These are phyloP conservation scores for Dimargaris cristalligena DNA, from an alignment of 192 early-diverging fungal species.

Conservation along the genomic window DNA sequence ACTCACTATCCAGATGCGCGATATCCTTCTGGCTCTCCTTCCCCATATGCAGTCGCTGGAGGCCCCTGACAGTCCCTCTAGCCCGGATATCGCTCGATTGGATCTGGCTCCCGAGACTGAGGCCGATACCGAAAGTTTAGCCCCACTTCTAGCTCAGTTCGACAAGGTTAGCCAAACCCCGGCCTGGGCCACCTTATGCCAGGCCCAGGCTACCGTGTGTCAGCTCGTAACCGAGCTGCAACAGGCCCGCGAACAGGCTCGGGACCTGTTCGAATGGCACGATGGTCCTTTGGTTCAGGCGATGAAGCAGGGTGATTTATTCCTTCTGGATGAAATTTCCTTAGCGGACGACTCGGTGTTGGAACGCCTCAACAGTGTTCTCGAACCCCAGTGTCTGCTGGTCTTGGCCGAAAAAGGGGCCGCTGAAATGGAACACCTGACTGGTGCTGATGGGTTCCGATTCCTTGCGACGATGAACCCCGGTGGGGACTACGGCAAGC, in stretches of 20 bases:
- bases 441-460: constrained; percentile 52
- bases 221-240: constrained; percentile 14
- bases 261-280: constrained; percentile 83
- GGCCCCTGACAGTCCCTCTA: not conserved
- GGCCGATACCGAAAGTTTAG: constrained; percentile 11
- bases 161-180: no score
- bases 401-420: constrained; percentile 79
- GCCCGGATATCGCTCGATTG: constrained; percentile 10
- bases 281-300: constrained; percentile 90
- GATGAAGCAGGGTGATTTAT: constrained; percentile 69
- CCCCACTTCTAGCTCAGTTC: no score
- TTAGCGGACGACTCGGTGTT: constrained; percentile 96
- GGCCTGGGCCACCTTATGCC: no score
- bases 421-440: constrained; percentile 48
- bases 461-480: constrained; percentile 99
- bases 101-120: constrained; percentile 14
- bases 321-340: constrained; percentile 96
- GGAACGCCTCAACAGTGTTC: constrained; percentile 85
- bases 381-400: constrained; percentile 71
- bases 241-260: constrained; percentile 20
- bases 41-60: not conserved
- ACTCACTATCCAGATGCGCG: constrained; percentile 30
- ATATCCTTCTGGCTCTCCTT: constrained; percentile 17
- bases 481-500: constrained; percentile 97
- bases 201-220: constrained; percentile 4